Base-by-base conservation (phyloP, 768 basidiomycete genomes). In the Calocera cornea region DNA sequence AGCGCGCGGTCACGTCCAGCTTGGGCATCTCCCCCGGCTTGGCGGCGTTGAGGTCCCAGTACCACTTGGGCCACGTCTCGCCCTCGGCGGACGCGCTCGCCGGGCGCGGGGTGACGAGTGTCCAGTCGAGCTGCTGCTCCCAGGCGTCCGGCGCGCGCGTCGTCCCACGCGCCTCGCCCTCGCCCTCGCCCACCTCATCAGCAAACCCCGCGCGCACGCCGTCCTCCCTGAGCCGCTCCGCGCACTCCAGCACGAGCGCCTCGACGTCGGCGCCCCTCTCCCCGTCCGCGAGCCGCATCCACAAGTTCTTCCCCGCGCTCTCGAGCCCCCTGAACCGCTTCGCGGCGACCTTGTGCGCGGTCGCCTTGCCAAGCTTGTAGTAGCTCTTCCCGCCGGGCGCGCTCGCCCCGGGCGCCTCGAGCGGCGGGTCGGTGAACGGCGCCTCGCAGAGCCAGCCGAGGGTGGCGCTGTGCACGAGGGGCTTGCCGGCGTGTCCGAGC, bases 1-100 rank as follows among this genome's bases (percentile, higher is more conserved):
- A 92, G 66, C 91, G 86, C 31, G 88, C 84, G 5, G 93, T 93
- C 70, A 98, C 78, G 73, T 97, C 92, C 33, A 97, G 82, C 77
- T 83, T 88, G 1, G 88, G 90, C 72, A 81, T 86, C 47, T 73
- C 69, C 69, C 54, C 54, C 8, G 11, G 2, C 11, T 12, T 16
- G 1, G 87, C 80, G 2, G 68, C 66, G 19, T 75, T 72, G 1
- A 92, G 83, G 29, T 97, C 94, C 90, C 88, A 93, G 74, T 91
- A 99, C 97, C 97, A 98, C 74, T 91, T 90, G 0, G 95, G 95
- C 93, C 95, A 97, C n/a, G 72, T 72, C 31, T 69, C 34, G 22
- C 24, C 36, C 44, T 27, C 31, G 31, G 36, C 27, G 31, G 36
- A 12, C 19, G 49, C 36, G n/a, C 31, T 34, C 31, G 24, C 29